Evolutionary conservation across 164 flowering plant genomes (phyloP).

Genomic region (Litsea cubeba): DNA sequence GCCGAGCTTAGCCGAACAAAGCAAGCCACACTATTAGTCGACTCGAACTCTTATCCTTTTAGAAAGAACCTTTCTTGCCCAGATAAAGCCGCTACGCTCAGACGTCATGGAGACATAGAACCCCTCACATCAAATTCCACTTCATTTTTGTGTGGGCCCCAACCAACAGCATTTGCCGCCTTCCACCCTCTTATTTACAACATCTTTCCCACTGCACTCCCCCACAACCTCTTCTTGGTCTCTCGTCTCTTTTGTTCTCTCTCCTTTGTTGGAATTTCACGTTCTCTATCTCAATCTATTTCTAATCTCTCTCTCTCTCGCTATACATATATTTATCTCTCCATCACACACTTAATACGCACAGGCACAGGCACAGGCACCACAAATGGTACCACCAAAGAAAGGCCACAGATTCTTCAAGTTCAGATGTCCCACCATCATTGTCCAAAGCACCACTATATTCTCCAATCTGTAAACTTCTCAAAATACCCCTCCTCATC

Average conservation of each 20-base stretch:
- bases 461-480: neutral
- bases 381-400: conserved; percentile 47
- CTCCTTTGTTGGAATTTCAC: neutral
- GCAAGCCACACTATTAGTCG: neutral
- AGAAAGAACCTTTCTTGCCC: neutral
- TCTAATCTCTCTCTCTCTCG: neutral
- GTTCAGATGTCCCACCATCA: conserved; percentile 32
- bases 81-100: neutral
- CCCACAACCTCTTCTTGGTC: neutral
- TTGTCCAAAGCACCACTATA: neutral
- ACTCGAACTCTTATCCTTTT: neutral
- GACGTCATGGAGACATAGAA: neutral
- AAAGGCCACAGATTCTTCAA: conserved; percentile 71
- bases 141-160: neutral
- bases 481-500: neutral
- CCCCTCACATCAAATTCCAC: neutral
- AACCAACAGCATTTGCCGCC: neutral
- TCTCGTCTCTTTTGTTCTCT: neutral
- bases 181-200: neutral
- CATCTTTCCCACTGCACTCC: neutral
- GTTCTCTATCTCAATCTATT: neutral
- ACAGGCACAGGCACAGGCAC: neutral
- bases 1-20: neutral
- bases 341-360: neutral
- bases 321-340: neutral